These are phyloP conservation scores for Amanita fuliginea DNA, from an alignment of 768 basidiomycete genomes.

Conservation along the genomic window DNA sequence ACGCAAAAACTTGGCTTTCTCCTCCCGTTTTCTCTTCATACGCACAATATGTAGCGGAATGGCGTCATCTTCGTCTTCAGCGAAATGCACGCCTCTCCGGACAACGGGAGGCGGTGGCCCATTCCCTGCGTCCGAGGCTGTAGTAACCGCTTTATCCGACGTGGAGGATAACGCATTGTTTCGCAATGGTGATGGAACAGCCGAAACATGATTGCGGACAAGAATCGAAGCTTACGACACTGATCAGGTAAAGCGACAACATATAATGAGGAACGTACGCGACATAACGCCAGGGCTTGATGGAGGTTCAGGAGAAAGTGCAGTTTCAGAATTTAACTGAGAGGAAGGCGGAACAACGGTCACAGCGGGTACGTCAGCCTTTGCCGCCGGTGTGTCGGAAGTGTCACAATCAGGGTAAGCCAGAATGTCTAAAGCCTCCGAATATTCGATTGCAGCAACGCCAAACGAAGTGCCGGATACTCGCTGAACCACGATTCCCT, in stretches of 20 bases:
- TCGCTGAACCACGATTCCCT: slow-evolving; percentile 23
- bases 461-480: slow-evolving; percentile 42
- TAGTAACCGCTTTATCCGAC: slow-evolving; percentile 1
- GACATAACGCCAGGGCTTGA: slow-evolving; percentile 5
- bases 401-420: slow-evolving; percentile 31
- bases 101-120: slow-evolving; percentile 15
- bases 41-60: slow-evolving; percentile 65
- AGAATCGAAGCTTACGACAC: slow-evolving; percentile 3
- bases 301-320: slow-evolving; percentile 1
- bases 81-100: slow-evolving; percentile 55
- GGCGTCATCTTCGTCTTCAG: slow-evolving; percentile 55
- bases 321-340: neutral
- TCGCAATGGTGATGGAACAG: slow-evolving; percentile 40
- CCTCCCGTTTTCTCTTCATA: slow-evolving; percentile 61
- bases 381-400: neutral
- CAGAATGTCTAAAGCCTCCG: slow-evolving; percentile 53
- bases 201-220: slow-evolving; percentile 16
- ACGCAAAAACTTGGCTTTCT: slow-evolving; percentile 57
- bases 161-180: slow-evolving; percentile 17
- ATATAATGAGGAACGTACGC: neutral
- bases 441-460: slow-evolving; percentile 65
- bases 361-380: slow-evolving; percentile 8
- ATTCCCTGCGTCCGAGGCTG: slow-evolving; percentile 5
- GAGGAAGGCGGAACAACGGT: slow-evolving; percentile 6
- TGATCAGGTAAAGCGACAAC: neutral